phyloP scores from a whole-genome alignment of 169 alveolate genomes.

The Babesia sp. region DNA sequence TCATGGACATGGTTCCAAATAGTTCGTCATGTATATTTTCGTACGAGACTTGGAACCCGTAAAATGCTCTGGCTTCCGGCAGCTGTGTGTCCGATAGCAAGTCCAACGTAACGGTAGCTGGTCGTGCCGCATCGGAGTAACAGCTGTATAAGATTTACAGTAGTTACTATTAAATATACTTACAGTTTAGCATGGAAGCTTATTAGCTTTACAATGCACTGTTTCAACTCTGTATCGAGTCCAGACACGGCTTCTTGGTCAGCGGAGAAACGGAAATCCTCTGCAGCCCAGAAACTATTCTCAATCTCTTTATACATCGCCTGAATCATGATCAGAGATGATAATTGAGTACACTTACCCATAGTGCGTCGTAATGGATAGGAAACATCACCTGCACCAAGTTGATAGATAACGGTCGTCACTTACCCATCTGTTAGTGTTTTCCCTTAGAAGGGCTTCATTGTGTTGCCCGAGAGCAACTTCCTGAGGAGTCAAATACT shows the following conservation, averaged over 20 bases:
- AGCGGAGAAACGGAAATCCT: slow-evolving; percentile 50
- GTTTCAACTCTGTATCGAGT: slow-evolving; percentile 10
- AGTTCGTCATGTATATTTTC: slow-evolving; percentile 92
- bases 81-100: slow-evolving; percentile 86
- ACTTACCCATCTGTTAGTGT: slow-evolving; percentile 61
- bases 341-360: slow-evolving; percentile 24
- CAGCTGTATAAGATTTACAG: slow-evolving; percentile 27
- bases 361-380: slow-evolving; percentile 47
- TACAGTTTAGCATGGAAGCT: slow-evolving; percentile 47
- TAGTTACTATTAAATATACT: neutral
- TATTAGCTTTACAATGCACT: slow-evolving; percentile 27
- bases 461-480: slow-evolving; percentile 32
- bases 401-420: neutral
- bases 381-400: slow-evolving; percentile 68
- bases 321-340: neutral
- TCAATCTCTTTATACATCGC: slow-evolving; percentile 63
- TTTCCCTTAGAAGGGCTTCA: slow-evolving; percentile 50
- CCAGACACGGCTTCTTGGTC: slow-evolving; percentile 5
- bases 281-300: slow-evolving; percentile 70
- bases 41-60: slow-evolving; percentile 91
- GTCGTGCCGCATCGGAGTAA: slow-evolving; percentile 26
- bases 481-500: slow-evolving; percentile 14
- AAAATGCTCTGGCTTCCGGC: slow-evolving; percentile 93
- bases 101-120: slow-evolving; percentile 76
- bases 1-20: slow-evolving; percentile 71